A percentile compares a stretch with the other conserved stretches of the same genome.
These are phyloP conservation scores for Ilyonectria robusta DNA, from an alignment of 2,329 filamentous ascomycete genomes.

Conservation along the genomic window DNA sequence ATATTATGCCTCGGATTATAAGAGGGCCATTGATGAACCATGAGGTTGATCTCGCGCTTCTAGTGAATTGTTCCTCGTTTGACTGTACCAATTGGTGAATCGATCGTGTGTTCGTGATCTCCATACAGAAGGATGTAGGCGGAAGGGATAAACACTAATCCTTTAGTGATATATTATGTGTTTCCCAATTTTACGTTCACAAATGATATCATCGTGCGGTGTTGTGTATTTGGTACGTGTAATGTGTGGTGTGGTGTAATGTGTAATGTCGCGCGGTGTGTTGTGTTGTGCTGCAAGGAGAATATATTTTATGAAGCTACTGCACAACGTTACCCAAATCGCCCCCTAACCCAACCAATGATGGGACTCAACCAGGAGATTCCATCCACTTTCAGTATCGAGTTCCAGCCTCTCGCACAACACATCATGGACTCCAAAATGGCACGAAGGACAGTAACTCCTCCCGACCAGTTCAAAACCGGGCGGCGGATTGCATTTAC, in stretches of 20 bases:
- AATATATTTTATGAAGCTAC: neutral
- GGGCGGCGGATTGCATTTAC: neutral
- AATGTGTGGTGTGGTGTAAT: too few species aligned
- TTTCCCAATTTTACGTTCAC: too few species aligned
- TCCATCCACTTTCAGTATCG: neutral
- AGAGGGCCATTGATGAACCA: conserved; percentile 1
- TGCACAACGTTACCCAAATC: neutral
- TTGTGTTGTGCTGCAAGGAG: neutral
- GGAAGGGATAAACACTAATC: neutral
- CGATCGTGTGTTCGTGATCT: neutral
- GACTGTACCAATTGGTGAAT: neutral
- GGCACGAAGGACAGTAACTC: neutral
- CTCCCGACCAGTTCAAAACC: neutral
- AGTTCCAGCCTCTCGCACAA: neutral
- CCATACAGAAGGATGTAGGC: neutral
- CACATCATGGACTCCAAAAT: neutral
- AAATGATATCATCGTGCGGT: too few species aligned
- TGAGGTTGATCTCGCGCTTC: neutral
- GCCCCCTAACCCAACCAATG: neutral
- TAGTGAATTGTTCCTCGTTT: neutral
- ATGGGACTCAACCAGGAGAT: neutral
- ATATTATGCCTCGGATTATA: conserved; percentile 4
- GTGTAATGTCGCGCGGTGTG: too few species aligned
- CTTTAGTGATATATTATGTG: neutral
- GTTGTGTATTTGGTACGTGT: too few species aligned